Conservation (phyloP, 2,329 filamentous ascomycete genomes). For the Coccinonectria pachysandricola region DNA sequence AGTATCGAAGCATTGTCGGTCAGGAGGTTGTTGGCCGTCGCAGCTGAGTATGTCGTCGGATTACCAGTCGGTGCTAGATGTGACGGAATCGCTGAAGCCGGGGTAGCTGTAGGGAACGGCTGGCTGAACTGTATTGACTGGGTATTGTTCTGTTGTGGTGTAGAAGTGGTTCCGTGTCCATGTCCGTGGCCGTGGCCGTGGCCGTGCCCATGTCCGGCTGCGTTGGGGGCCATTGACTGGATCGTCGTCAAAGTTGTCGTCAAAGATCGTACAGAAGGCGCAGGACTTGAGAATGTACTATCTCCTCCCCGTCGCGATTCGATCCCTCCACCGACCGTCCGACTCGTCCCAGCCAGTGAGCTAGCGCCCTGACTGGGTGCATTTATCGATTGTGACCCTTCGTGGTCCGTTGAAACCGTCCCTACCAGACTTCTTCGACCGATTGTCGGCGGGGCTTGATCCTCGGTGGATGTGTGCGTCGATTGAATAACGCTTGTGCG, state of each 20-base stretch:
- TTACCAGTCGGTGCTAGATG: slow-evolving; percentile 51
- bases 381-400: slow-evolving; percentile 62
- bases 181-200: slow-evolving; percentile 24
- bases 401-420: slow-evolving; percentile 75
- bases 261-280: slow-evolving; percentile 68
- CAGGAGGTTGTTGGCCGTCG: slow-evolving; percentile 70
- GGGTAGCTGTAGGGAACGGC: slow-evolving; percentile 53
- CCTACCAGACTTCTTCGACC: slow-evolving; percentile 66
- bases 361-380: slow-evolving; percentile 63
- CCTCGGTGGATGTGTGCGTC: slow-evolving; percentile 49
- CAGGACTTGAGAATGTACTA: slow-evolving; percentile 73
- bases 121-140: slow-evolving; percentile 53
- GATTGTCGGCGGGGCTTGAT: slow-evolving; percentile 44
- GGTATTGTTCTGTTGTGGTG: slow-evolving; percentile 28
- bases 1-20: slow-evolving; percentile 81
- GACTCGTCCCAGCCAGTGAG: slow-evolving; percentile 61
- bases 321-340: slow-evolving; percentile 55
- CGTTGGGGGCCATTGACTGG: slow-evolving; percentile 60
- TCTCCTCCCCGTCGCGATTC: slow-evolving; percentile 60
- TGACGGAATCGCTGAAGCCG: slow-evolving; percentile 61
- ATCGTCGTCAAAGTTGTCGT: slow-evolving; percentile 81
- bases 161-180: slow-evolving; percentile 23
- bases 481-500: slow-evolving; percentile 49
- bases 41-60: slow-evolving; percentile 64
- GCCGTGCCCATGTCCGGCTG: too few species aligned